phyloP scores from a whole-genome alignment of 164 flowering plant genomes.

The Stephania japonica region DNA sequence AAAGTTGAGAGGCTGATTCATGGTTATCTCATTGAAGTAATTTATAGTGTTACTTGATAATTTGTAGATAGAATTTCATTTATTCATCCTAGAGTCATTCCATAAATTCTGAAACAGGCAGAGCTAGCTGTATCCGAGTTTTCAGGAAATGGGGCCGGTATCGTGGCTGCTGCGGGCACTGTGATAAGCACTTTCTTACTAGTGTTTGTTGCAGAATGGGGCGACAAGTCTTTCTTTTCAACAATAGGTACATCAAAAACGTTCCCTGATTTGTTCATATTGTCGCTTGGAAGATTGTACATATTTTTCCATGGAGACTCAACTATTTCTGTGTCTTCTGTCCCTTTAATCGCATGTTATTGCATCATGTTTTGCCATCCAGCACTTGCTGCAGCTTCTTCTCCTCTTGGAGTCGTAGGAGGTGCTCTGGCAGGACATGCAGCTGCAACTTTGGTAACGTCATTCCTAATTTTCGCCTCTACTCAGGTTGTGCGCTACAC shows the following conservation, averaged over 20 bases:
- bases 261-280: background rate
- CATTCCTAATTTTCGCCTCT: background rate
- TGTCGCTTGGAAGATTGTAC: background rate
- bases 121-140: conserved; percentile 91
- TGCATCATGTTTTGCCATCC: conserved; percentile 14
- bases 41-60: background rate
- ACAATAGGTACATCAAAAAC: conserved; percentile 64
- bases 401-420: conserved; percentile 92
- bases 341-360: background rate
- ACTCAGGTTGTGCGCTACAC: background rate
- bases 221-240: conserved; percentile 96
- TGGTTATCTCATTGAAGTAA: background rate
- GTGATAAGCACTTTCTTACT: conserved; percentile 69
- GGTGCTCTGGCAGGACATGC: conserved; percentile 98
- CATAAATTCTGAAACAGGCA: conserved; percentile 53
- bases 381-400: conserved; percentile 99
- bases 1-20: background rate
- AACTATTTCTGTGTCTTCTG: background rate
- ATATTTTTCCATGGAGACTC: background rate
- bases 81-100: background rate
- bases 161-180: conserved; percentile 78
- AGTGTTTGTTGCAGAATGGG: conserved; percentile 99
- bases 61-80: background rate
- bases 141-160: conserved; percentile 90
- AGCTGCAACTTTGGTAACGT: conserved; percentile 81